A percentile compares a stretch with the other conserved stretches of the same genome.
These are phyloP conservation scores for Ascoidea rubescens DNA, from an alignment of 805 yeast genomes.

Conservation along the genomic window DNA sequence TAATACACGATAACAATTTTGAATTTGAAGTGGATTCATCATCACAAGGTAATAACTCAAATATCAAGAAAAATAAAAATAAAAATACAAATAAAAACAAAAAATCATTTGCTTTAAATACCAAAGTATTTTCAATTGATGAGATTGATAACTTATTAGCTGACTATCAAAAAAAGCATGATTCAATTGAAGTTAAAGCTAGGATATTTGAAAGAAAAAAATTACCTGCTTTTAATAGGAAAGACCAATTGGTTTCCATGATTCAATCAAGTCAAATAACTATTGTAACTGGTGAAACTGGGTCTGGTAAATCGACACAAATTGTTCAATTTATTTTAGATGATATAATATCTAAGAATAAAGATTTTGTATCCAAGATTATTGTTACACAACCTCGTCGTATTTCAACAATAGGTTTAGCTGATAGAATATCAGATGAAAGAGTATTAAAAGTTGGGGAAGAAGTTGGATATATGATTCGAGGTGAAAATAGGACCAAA, in stretches of 20 bases:
- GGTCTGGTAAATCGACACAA: slow-evolving; percentile 95
- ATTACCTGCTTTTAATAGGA: slow-evolving; percentile 79
- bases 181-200: slow-evolving; percentile 20
- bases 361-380: slow-evolving; percentile 41
- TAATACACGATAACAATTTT: slow-evolving; percentile 19
- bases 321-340: slow-evolving; percentile 83
- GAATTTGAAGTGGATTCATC: neutral
- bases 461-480: slow-evolving; percentile 78
- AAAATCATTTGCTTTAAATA: too few relatives aligned
- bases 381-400: slow-evolving; percentile 93
- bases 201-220: slow-evolving; percentile 34
- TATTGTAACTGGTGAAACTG: slow-evolving; percentile 90
- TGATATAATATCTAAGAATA: slow-evolving; percentile 30
- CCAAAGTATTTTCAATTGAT: neutral
- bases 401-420: slow-evolving; percentile 88
- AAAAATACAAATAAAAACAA: slow-evolving; percentile 2
- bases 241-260: slow-evolving; percentile 36
- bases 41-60: slow-evolving; percentile 15
- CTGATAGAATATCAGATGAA: slow-evolving; percentile 84
- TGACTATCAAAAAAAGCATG: slow-evolving; percentile 21
- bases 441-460: slow-evolving; percentile 43
- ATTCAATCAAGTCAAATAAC: slow-evolving; percentile 51
- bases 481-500: slow-evolving; percentile 72
- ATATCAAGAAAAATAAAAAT: slow-evolving; percentile 11
- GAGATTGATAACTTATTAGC: slow-evolving; percentile 21